Conservation (phyloP, 805 yeast species). For the fission yeast (Schizosaccharomyces pombe) region DNA sequence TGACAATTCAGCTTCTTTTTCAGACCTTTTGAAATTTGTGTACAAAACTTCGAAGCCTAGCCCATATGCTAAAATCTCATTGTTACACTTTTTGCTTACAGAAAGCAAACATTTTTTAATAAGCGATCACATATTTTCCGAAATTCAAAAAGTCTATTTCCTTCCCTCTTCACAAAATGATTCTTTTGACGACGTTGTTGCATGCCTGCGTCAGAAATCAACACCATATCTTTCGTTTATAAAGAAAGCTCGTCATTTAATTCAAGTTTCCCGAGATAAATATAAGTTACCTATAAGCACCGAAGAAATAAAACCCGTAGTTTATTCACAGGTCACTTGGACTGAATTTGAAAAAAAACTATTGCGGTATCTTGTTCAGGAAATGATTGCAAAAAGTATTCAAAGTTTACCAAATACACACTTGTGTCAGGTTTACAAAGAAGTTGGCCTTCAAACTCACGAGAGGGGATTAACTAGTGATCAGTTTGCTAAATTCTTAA, state of each 20-base stretch:
- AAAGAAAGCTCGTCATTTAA: background rate
- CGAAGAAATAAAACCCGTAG: background rate
- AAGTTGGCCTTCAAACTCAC: background rate
- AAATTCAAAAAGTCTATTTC: background rate
- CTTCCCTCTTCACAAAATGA: background rate
- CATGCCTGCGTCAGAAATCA: background rate
- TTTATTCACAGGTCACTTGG: background rate
- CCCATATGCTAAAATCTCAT: background rate
- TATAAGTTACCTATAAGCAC: background rate
- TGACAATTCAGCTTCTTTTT: background rate
- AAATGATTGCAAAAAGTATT: background rate
- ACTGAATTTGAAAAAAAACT: background rate
- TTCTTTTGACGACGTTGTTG: background rate
- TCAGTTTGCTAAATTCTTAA: constrained; percentile 6
- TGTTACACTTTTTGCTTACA: background rate
- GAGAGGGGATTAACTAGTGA: background rate
- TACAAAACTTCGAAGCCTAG: background rate
- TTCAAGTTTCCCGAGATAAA: background rate
- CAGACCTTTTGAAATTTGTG: background rate
- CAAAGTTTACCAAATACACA: background rate
- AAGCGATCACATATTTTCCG: background rate
- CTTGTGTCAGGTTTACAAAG: background rate
- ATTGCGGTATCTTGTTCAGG: background rate
- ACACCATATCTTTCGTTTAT: background rate
- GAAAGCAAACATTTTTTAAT: background rate